Conservation (phyloP, 1,284 basidiomycete species). For the Cutaneotrichosporon dermatis region DNA sequence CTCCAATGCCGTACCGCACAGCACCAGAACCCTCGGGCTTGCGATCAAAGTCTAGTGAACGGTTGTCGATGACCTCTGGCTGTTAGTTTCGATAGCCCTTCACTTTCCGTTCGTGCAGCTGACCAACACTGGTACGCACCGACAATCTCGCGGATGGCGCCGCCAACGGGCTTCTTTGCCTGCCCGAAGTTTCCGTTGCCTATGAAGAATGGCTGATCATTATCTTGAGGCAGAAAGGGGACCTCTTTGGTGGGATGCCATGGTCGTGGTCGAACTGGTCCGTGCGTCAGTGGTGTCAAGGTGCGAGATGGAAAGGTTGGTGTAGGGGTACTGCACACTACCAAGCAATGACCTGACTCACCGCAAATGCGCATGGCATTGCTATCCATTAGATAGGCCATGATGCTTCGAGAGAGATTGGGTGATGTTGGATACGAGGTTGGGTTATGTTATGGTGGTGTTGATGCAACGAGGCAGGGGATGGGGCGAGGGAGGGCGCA, state of each 20-base stretch:
- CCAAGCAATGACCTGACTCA: background rate
- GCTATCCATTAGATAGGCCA: slow-evolving; percentile 23
- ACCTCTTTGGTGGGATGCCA: slow-evolving; percentile 72
- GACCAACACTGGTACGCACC: slow-evolving; percentile 29
- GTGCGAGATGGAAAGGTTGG: background rate
- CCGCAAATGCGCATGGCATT: slow-evolving; percentile 26
- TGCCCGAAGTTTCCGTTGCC: slow-evolving; percentile 73
- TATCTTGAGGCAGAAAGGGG: slow-evolving; percentile 65
- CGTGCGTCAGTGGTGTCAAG: slow-evolving; percentile 10
- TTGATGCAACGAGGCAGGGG: background rate
- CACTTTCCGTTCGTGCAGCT: no score
- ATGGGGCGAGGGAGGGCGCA: background rate
- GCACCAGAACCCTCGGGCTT: slow-evolving; percentile 78
- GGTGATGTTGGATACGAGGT: slow-evolving; percentile 2
- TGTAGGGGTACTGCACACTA: background rate
- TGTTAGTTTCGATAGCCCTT: background rate
- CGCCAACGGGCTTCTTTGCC: slow-evolving; percentile 20
- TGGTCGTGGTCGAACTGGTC: slow-evolving; percentile 79
- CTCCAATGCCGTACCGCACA: slow-evolving; percentile 58
- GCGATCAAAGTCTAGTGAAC: slow-evolving; percentile 75
- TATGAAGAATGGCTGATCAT: slow-evolving; percentile 59
- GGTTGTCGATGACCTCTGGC: slow-evolving; percentile 51
- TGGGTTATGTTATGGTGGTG: background rate
- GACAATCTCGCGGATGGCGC: slow-evolving; percentile 45
- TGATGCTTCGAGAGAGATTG: background rate